These are phyloP conservation scores for Phanerodontia chrysosporium DNA, from an alignment of 768 basidiomycete species.

Conservation along the genomic window DNA sequence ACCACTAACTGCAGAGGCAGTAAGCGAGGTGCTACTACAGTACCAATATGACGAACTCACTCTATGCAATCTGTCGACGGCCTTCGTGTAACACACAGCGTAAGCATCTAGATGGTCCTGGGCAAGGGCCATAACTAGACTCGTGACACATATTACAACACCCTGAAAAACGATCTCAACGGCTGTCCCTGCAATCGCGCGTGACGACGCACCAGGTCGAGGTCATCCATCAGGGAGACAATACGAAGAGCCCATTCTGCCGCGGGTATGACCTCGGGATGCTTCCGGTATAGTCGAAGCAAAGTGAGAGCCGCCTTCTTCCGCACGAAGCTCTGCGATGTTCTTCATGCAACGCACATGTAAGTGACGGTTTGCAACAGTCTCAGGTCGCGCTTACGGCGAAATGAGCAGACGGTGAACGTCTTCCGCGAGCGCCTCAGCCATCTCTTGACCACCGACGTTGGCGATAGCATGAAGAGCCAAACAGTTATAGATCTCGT, in stretches of 20 bases:
- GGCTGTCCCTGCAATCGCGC: neutral
- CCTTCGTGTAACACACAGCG: slow-evolving; percentile 90
- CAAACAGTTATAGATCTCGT: slow-evolving; percentile 93
- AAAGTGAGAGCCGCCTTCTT: slow-evolving; percentile 97
- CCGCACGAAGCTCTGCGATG: slow-evolving; percentile 92
- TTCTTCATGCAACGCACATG: slow-evolving; percentile 51
- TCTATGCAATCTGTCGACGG: slow-evolving; percentile 82
- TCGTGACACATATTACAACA: slow-evolving; percentile 91
- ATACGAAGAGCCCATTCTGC: slow-evolving; percentile 95
- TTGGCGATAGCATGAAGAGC: slow-evolving; percentile 98
- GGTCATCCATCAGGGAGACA: slow-evolving; percentile 93
- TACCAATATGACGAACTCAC: slow-evolving; percentile 37
- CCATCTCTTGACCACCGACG: slow-evolving; percentile 97
- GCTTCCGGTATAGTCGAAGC: slow-evolving; percentile 90
- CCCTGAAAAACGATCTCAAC: too few relatives aligned
- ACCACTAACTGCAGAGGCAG: slow-evolving; percentile 67
- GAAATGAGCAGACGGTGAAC: slow-evolving; percentile 94
- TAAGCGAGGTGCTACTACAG: neutral
- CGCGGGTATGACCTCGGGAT: slow-evolving; percentile 89
- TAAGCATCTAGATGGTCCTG: slow-evolving; percentile 91
- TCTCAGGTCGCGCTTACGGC: slow-evolving; percentile 50
- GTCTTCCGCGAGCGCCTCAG: slow-evolving; percentile 88
- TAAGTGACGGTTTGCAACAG: slow-evolving; percentile 14
- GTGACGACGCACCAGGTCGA: slow-evolving; percentile 57
- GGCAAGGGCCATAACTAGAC: slow-evolving; percentile 88